Base-by-base conservation (phyloP, 2,329 filamentous ascomycete species). In the Verticillium nonalfalfae region DNA sequence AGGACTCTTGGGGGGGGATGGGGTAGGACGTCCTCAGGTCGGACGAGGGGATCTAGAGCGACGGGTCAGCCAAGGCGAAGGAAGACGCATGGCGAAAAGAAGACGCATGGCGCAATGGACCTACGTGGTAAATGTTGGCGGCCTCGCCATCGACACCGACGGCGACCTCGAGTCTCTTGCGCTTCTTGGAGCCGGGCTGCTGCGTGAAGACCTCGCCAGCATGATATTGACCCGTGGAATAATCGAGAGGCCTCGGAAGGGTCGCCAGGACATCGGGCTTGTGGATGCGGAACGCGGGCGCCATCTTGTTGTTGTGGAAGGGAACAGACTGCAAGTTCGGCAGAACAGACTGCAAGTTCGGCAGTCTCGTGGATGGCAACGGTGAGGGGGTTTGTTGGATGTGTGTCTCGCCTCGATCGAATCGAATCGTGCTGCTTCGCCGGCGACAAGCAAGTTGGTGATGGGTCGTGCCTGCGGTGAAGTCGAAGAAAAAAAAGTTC, bases 141-240 rank as follows among this genome's bases (percentile, higher is more conserved):
- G 85, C 83, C 69, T 89, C 86, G 63, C 86, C 86, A 71, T 89
- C 85, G 68, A 86, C 81, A 21, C 86, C 86, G 34, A 89, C 83
- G 10, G 81, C 82, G 57, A 89, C 71, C 69, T 89, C 86, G 10
- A 86, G 79, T 67, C 86, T 81, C 75, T 87, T 87, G 67, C 83
- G 80, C 74, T 84, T 87, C 74, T 82, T 85, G 36, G 79, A 79
- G 26, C 81, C 82, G 58, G 82, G 77, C 66, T 79, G 78, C 70
- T 84, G 83, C 64, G 85, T 85, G 67, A 82, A 85, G 40, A 89
- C 85, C 64, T 88, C 84, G 65, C 84, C 80, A 13, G 86, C 82
- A 40, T 82, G 80, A 71, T 84, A 86, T 61, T 75, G 78, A 63
- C 71, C 72, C 58, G 74, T 75, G 6, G 71, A 69, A 3, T 73